Evolutionary conservation across 2,329 filamentous ascomycete species (phyloP).

Genomic region (Paracoccidioides brasiliensis): DNA sequence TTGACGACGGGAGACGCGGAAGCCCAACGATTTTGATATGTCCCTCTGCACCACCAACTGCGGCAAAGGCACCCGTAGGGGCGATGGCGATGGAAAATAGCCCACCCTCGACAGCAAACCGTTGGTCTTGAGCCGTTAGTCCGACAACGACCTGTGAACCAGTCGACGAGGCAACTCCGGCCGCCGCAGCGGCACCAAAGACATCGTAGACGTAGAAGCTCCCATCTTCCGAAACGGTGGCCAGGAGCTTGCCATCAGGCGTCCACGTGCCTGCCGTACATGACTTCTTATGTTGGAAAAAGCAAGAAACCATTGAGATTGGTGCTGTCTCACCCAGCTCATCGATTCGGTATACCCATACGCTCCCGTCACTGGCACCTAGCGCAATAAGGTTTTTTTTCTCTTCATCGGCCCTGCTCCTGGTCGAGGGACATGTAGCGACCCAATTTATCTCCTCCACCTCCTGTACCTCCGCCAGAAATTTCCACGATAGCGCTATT

Average conservation of each 20-base stretch:
- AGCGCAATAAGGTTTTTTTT: conserved; percentile 74
- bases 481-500: conserved; percentile 45
- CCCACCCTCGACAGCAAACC: conserved; percentile 83
- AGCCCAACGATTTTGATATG: conserved; percentile 75
- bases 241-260: conserved; percentile 70
- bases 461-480: conserved; percentile 68
- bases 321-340: conserved; percentile 46
- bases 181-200: conserved; percentile 62
- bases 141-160: conserved; percentile 56
- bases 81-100: conserved; percentile 79
- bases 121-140: conserved; percentile 68
- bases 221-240: conserved; percentile 78
- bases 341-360: conserved; percentile 91
- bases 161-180: conserved; percentile 43
- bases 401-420: conserved; percentile 22
- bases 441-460: conserved; percentile 96
- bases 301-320: conserved; percentile 75
- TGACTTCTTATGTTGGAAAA: conserved; percentile 75
- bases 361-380: conserved; percentile 77
- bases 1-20: conserved; percentile 44
- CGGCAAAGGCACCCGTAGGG: conserved; percentile 64
- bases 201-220: conserved; percentile 89
- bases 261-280: conserved; percentile 90
- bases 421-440: conserved; percentile 54
- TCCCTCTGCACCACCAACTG: conserved; percentile 77